Evolutionary conservation across 1,139 yeast species (phyloP).

Genomic region (Protomyces macrosporus): DNA sequence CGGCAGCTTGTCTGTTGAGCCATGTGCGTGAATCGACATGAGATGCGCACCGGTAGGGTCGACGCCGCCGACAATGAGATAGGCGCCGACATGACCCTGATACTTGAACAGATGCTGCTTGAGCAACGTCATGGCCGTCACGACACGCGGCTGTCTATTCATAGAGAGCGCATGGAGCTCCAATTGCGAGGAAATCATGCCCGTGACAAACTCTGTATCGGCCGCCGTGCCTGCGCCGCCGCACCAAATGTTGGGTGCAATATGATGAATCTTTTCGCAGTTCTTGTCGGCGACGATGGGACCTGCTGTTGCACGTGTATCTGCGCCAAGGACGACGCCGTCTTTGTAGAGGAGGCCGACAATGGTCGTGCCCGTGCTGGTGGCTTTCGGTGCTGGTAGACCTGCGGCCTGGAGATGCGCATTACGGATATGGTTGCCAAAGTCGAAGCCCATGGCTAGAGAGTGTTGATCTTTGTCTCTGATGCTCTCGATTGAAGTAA

Average conservation of each 20-base stretch:
- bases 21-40: constrained; percentile 93
- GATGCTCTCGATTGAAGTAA: too few species aligned
- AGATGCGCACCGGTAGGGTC: constrained; percentile 91
- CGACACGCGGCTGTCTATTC: constrained; percentile 84
- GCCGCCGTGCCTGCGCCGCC: constrained; percentile 98
- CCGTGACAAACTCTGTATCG: constrained; percentile 93
- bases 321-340: constrained; percentile 84
- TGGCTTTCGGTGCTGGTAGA: constrained; percentile 72
- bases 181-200: constrained; percentile 79
- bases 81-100: constrained; percentile 96
- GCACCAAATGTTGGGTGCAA: constrained; percentile 89
- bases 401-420: constrained; percentile 42
- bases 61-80: constrained; percentile 91
- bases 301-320: constrained; percentile 96
- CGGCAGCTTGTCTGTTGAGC: constrained; percentile 65
- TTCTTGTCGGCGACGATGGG: constrained; percentile 95
- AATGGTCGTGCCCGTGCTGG: constrained; percentile 97
- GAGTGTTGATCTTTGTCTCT: too few species aligned
- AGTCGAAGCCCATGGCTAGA: constrained; percentile 22
- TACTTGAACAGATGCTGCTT: constrained; percentile 94
- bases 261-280: constrained; percentile 89
- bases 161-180: constrained; percentile 83
- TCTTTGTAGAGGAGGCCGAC: constrained; percentile 89
- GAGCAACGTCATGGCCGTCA: constrained; percentile 84
- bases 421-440: constrained; percentile 27